These are phyloP conservation scores for Stylosanthes scabra DNA, from an alignment of 331 rosid species.

Conservation along the genomic window DNA sequence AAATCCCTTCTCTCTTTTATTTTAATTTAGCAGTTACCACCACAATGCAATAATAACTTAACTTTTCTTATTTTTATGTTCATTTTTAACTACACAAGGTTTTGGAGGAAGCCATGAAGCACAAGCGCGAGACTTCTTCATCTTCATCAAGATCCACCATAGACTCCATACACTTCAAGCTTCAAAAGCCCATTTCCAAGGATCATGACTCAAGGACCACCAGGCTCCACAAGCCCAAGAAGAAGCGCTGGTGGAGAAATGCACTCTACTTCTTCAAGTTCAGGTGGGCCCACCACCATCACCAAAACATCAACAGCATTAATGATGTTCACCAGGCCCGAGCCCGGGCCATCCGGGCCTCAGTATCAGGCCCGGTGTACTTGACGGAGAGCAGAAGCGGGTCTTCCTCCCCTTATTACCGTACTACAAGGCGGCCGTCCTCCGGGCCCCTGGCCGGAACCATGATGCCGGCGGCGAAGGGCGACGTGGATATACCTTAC, in stretches of 20 bases:
- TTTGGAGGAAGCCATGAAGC: conserved; percentile 85
- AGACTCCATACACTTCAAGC: conserved; percentile 92
- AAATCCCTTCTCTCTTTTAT: background rate
- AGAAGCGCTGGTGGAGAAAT: conserved; percentile 86
- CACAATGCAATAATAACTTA: no score
- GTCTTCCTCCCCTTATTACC: conserved; percentile 59
- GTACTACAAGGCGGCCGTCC: conserved; percentile 54
- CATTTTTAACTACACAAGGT: conserved; percentile 46
- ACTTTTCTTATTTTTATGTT: background rate
- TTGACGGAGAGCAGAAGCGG: conserved; percentile 80
- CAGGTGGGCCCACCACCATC: conserved; percentile 47
- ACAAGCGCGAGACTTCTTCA: conserved; percentile 57
- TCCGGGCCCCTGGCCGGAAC: conserved; percentile 80
- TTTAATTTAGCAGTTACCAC: no score
- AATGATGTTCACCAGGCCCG: conserved; percentile 67
- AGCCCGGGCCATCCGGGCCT: conserved; percentile 73
- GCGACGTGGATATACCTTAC: conserved; percentile 68
- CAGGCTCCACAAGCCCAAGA: conserved; percentile 59
- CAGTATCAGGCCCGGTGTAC: conserved; percentile 85
- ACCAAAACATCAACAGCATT: conserved; percentile 32
- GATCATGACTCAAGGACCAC: conserved; percentile 56
- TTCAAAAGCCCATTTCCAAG: conserved; percentile 80
- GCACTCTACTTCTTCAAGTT: conserved; percentile 82
- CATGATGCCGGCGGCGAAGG: conserved; percentile 50
- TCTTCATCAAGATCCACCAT: conserved; percentile 71